Percentiles rank a stretch among this genome's conserved stretches.
phyloP scores from a whole-genome alignment of 208 protist genomes.

The Strigomonas culicis region DNA sequence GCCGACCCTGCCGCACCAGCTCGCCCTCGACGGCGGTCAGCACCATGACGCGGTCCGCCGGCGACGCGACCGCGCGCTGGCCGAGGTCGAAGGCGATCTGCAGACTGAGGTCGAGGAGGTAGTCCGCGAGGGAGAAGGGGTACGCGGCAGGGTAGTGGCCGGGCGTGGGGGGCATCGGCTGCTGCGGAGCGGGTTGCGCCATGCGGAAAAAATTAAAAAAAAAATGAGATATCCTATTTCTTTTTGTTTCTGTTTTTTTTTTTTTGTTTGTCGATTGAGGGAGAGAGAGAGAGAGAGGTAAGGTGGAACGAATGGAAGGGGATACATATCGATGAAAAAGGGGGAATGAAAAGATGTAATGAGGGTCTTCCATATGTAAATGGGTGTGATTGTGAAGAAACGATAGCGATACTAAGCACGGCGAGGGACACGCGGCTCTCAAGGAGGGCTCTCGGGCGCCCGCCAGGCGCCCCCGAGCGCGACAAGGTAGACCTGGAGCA shows the following conservation, averaged over 20 bases:
- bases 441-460: no score
- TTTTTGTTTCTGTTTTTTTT: neutral
- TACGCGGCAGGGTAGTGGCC: constrained; percentile 17
- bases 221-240: neutral
- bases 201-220: constrained; percentile 2
- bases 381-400: neutral
- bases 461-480: no score
- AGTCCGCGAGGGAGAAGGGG: constrained; percentile 18
- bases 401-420: neutral
- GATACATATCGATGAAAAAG: neutral
- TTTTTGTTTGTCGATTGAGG: neutral
- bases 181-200: constrained; percentile 2
- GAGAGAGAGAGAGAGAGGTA: constrained; percentile 7
- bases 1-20: constrained; percentile 63
- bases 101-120: constrained; percentile 42
- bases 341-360: neutral
- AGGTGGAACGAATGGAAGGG: neutral
- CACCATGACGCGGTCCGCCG: constrained; percentile 58
- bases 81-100: constrained; percentile 42
- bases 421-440: neutral
- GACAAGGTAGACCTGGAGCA: no score
- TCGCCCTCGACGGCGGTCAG: constrained; percentile 75
- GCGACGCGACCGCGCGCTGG: constrained; percentile 54
- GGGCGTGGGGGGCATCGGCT: neutral
- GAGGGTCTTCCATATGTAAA: neutral